A percentile compares a stretch with the other conserved stretches of the same genome.
Conservation (phyloP, 768 basidiomycete species). For the Cyclocybe aegerita region DNA sequence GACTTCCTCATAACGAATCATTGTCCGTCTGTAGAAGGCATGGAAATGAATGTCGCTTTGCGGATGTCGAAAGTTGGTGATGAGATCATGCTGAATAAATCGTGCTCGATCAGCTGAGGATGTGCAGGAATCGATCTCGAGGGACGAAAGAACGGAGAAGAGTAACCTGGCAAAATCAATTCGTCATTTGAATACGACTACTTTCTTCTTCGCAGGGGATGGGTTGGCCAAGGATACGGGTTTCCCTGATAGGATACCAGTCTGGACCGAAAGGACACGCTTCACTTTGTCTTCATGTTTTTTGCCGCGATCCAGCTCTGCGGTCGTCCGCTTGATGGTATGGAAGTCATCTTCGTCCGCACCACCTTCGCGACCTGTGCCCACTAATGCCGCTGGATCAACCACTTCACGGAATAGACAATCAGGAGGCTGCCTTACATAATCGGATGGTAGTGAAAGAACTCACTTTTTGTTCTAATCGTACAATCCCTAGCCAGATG, state of each 20-base stretch:
- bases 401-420: slow-evolving; percentile 27
- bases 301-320: slow-evolving; percentile 61
- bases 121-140: not conserved
- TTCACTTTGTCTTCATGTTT: slow-evolving; percentile 43
- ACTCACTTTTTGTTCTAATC: slow-evolving; percentile 56
- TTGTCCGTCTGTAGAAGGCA: too few relatives aligned
- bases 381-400: slow-evolving; percentile 35
- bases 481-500: slow-evolving; percentile 87
- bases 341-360: slow-evolving; percentile 98
- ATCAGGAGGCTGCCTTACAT: not conserved
- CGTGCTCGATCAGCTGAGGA: not conserved
- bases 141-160: not conserved
- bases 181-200: slow-evolving; percentile 27
- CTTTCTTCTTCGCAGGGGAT: slow-evolving; percentile 38
- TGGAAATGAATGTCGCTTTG: too few relatives aligned
- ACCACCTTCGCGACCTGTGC: slow-evolving; percentile 57
- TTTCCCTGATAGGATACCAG: slow-evolving; percentile 41
- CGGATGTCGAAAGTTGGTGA: too few relatives aligned
- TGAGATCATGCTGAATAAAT: not conserved
- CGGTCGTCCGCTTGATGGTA: slow-evolving; percentile 62
- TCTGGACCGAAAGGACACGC: slow-evolving; percentile 40
- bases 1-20: too few relatives aligned
- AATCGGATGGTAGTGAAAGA: not conserved
- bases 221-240: slow-evolving; percentile 32
- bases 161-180: not conserved